Conservation (phyloP, 331 rosid species). For the Phaseolus coccineus region DNA sequence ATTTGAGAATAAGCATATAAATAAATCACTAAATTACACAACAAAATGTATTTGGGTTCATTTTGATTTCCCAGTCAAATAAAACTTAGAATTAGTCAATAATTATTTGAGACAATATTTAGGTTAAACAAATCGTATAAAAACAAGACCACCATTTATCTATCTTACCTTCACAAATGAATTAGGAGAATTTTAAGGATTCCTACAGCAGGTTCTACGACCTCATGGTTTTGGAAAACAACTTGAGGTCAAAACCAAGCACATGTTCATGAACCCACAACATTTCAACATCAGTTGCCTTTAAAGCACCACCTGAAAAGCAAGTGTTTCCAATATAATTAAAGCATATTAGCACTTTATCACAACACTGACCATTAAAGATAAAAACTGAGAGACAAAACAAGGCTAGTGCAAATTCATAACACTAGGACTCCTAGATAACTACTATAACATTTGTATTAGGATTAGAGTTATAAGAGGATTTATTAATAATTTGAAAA, state of each 20-base stretch:
- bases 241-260: constrained; percentile 97
- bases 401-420: constrained; percentile 2
- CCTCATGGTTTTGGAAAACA: constrained; percentile 77
- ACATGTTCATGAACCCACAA: constrained; percentile 94
- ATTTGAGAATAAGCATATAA: background rate
- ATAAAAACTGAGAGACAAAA: background rate
- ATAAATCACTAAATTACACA: constrained; percentile 19
- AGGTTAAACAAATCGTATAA: constrained; percentile 34
- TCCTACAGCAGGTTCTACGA: constrained; percentile 97
- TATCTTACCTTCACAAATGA: constrained; percentile 77
- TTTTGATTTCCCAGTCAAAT: constrained; percentile 16
- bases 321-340: constrained; percentile 35
- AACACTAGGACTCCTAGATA: background rate
- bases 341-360: constrained; percentile 39
- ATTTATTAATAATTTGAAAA: constrained; percentile 15
- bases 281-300: constrained; percentile 91
- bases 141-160: constrained; percentile 34
- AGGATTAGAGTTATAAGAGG: constrained; percentile 2
- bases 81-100: constrained; percentile 14
- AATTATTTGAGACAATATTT: constrained; percentile 11
- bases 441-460: constrained; percentile 17
- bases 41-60: constrained; percentile 9
- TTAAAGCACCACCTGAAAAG: constrained; percentile 92
- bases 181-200: constrained; percentile 76
- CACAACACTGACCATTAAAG: constrained; percentile 27